Conservation (phyloP, 108 stramenopile genomes). For the Schizochytrium sp. region DNA sequence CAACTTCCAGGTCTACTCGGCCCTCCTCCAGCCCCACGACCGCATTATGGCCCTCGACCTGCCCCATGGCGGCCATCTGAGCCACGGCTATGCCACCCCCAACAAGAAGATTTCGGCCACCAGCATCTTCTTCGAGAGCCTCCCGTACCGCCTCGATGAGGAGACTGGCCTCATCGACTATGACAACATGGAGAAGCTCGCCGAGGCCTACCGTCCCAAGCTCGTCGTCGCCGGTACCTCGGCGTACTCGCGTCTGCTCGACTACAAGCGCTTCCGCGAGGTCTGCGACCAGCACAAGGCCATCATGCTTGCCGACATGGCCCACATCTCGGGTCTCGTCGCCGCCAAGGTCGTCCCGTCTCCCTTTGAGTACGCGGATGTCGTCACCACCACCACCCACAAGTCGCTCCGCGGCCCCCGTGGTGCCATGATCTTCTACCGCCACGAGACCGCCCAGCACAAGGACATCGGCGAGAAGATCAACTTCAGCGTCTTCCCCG, state of each 20-base stretch:
- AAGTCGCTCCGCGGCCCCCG: conserved; percentile 98
- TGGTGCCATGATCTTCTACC: conserved; percentile 99
- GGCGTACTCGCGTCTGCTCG: conserved; percentile 94
- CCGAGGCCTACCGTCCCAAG: conserved; percentile 93
- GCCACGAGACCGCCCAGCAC: conserved; percentile 63
- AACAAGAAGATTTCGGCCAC: conserved; percentile 89
- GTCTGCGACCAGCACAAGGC: conserved; percentile 86
- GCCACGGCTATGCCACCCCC: conserved; percentile 92
- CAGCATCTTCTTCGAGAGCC: conserved; percentile 89
- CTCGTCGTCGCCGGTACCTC: conserved; percentile 96
- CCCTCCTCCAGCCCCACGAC: conserved; percentile 92
- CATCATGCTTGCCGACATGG: conserved; percentile 96
- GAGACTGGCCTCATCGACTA: conserved; percentile 90
- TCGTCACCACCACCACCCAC: conserved; percentile 99
- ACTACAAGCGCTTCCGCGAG: conserved; percentile 92
- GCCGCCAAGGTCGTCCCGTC: conserved; percentile 86
- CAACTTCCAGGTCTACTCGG: conserved; percentile 99
- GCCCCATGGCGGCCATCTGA: conserved; percentile 92
- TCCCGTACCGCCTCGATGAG: conserved; percentile 97
- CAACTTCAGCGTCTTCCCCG: conserved; percentile 97
- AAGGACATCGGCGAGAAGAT: conserved; percentile 88
- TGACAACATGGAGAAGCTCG: conserved; percentile 88
- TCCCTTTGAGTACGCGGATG: conserved; percentile 94
- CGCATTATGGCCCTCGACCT: conserved; percentile 96
- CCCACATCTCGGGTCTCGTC: conserved; percentile 97